These are phyloP conservation scores for Epichloe sibirici DNA, from an alignment of 2,329 filamentous ascomycete species.

Conservation along the genomic window DNA sequence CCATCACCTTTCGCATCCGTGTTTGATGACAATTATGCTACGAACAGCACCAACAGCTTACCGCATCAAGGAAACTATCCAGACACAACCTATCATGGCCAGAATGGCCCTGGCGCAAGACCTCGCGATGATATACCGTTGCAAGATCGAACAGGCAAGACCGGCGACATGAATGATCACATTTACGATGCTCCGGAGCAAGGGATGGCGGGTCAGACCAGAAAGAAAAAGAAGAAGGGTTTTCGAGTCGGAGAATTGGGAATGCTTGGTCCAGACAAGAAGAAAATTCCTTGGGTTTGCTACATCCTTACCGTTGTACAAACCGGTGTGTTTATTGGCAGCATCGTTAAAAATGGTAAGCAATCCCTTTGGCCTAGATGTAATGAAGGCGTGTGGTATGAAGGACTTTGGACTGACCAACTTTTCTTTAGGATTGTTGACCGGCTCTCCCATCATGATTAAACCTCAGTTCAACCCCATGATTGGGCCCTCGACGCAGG, in stretches of 20 bases:
- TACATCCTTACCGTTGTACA: constrained; percentile 70
- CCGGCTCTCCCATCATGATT: constrained; percentile 65
- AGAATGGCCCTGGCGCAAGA: constrained; percentile 21
- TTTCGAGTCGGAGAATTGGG: constrained; percentile 46
- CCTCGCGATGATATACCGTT: constrained; percentile 44
- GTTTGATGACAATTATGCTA: constrained; percentile 57
- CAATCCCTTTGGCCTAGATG: background rate
- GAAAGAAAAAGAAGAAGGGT: constrained; percentile 29
- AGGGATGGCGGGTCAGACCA: constrained; percentile 11
- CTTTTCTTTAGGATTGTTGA: constrained; percentile 49
- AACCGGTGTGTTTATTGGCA: constrained; percentile 74
- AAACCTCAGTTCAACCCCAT: constrained; percentile 88
- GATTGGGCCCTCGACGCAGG: constrained; percentile 84
- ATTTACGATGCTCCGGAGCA: constrained; percentile 44
- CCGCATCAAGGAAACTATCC: constrained; percentile 26
- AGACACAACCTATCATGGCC: constrained; percentile 47
- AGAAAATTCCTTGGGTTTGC: constrained; percentile 64
- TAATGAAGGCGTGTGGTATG: constrained; percentile 1
- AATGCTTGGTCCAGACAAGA: constrained; percentile 44
- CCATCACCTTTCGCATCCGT: constrained; percentile 51
- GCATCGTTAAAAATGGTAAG: constrained; percentile 75
- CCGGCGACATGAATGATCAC: constrained; percentile 40
- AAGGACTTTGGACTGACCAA: background rate
- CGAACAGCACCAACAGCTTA: constrained; percentile 32
- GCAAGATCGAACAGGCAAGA: constrained; percentile 34